Conservation (phyloP, 352 stramenopile genomes). For the Phytopythium litorale region DNA sequence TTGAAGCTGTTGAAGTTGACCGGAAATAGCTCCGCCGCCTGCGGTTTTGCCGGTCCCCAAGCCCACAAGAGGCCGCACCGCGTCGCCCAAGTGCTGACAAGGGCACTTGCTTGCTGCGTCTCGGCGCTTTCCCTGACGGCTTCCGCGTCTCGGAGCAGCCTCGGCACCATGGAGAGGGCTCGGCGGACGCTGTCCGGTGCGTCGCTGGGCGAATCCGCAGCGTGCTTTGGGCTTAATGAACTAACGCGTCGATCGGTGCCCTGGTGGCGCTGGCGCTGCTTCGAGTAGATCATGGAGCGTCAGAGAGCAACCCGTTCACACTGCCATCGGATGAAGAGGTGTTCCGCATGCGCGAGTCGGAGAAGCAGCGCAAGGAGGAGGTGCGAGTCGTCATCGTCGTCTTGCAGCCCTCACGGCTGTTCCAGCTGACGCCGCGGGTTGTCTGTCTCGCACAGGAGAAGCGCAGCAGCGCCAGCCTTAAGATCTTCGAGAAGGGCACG, state of each 20-base stretch:
- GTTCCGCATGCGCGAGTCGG: slow-evolving; percentile 91
- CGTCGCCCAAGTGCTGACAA: not conserved
- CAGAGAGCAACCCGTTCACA: slow-evolving; percentile 87
- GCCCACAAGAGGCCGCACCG: not conserved
- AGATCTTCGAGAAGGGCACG: slow-evolving; percentile 91
- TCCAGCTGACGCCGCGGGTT: not conserved
- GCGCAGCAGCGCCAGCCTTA: slow-evolving; percentile 48
- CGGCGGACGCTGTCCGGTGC: slow-evolving; percentile 4
- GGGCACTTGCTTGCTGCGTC: too few species aligned
- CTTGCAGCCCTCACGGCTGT: not conserved
- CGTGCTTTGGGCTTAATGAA: not conserved
- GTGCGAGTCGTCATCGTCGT: slow-evolving; percentile 8
- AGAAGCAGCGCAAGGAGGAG: slow-evolving; percentile 85
- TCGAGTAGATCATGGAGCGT: slow-evolving; percentile 25
- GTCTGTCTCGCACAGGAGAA: slow-evolving; percentile 33
- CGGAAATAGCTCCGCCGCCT: not conserved
- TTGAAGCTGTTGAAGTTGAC: not conserved
- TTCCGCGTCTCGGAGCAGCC: not conserved
- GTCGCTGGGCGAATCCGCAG: not conserved
- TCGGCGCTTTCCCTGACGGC: not conserved
- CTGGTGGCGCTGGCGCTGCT: not conserved
- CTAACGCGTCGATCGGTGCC: too few species aligned
- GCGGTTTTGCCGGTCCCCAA: not conserved
- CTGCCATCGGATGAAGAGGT: slow-evolving; percentile 94
- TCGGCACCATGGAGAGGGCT: slow-evolving; percentile 17